Base-by-base conservation (phyloP, 306 rosid species). In the Cicer cuneatum region DNA sequence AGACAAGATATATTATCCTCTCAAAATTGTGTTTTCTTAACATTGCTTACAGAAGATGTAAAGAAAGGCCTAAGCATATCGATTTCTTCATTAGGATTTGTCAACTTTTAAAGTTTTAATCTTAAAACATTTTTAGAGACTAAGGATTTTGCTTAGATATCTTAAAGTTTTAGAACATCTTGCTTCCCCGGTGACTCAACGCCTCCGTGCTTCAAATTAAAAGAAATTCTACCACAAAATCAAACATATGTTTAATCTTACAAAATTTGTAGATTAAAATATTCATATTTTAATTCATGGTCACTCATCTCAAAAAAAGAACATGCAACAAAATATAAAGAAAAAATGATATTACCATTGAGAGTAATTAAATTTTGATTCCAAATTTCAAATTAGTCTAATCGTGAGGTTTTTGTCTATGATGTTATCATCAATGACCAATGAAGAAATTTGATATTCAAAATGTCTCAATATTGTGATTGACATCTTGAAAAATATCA, bases 371-470 rank as follows among this genome's bases (percentile, higher is more conserved):
- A 56, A 57, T 19, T 71, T 71, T 64, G 18, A 54, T 33, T 14
- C 37, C 21, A 29, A 38, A 24, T n/a, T 39, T 13, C 68, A 62
- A 52, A 52, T 19, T 63, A 15, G 29, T 74, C 52, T 13, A 49
- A 49, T 10, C 52, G 4, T 73, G 69, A 59, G n/a, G 35, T 19
- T 15, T 14, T 61, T 14, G 10, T 37, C n/a, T 12, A 42, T 10
- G 42, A 66, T 14, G 2, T 41, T 15, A 54, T 19, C 56, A 60
- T 14, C 33, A 16, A 57, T 37, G 18, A 46, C 9, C 69, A 68
- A 35, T 16, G 1, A 14, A 39, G 24, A 66, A 65, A 42, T 57
- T 58, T 67, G 69, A n/a, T 13, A 35, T 46, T 62, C 52, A 60
- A 45, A 33, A 4, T 11, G 8, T 59, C 16, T 59, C 19, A 59